phyloP scores from a whole-genome alignment of 495 filamentous ascomycete genomes.

The Daldinia vernicosa region DNA sequence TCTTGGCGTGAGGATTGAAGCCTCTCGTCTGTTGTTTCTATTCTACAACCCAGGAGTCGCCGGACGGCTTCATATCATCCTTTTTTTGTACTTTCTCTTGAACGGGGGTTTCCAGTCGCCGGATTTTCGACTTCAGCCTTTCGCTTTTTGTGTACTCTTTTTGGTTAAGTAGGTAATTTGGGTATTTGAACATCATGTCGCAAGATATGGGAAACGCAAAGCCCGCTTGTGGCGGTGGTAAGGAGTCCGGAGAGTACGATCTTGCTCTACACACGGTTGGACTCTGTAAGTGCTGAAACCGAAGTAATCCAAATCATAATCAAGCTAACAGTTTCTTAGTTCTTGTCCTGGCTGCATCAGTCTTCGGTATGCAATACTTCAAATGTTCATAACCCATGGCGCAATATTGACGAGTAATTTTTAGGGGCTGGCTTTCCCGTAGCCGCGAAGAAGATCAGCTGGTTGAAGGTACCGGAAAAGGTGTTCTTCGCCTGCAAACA shows the following conservation, averaged over 20 bases:
- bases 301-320: neutral
- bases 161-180: neutral
- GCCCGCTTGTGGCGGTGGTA: constrained; percentile 56
- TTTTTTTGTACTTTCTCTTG: constrained; percentile 23
- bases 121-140: constrained; percentile 22
- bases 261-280: constrained; percentile 58
- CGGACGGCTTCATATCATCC: constrained; percentile 43
- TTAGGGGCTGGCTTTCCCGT: constrained; percentile 61
- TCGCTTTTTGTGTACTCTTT: constrained; percentile 14
- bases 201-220: constrained; percentile 46
- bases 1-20: constrained; percentile 44
- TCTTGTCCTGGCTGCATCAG: constrained; percentile 51
- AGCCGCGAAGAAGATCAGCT: constrained; percentile 62
- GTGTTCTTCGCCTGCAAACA: constrained; percentile 67
- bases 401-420: constrained; percentile 10
- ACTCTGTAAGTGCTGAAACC: constrained; percentile 54
- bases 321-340: constrained; percentile 43
- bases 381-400: neutral
- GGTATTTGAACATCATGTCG: constrained; percentile 23
- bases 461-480: constrained; percentile 62
- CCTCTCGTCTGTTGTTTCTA: constrained; percentile 43
- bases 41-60: constrained; percentile 42
- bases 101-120: constrained; percentile 21
- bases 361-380: constrained; percentile 47
- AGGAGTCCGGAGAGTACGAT: constrained; percentile 57